A percentile compares a stretch with the other conserved stretches of the same genome.
These are phyloP conservation scores for Chloris gayana DNA, from an alignment of 176 grass and related monocot species.

Conservation along the genomic window DNA sequence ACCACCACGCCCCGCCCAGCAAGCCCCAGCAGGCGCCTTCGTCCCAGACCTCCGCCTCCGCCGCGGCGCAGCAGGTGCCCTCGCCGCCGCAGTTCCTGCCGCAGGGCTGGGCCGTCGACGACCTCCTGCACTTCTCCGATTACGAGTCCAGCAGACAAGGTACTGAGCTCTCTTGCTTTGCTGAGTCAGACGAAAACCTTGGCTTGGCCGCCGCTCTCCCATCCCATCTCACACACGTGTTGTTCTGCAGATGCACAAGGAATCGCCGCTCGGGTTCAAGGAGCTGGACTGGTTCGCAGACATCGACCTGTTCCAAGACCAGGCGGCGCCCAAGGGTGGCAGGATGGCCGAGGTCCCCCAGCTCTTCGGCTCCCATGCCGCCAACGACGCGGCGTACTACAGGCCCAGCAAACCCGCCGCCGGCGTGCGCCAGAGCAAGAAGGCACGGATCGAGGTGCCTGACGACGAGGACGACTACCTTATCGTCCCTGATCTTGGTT, in stretches of 20 bases:
- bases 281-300: conserved; percentile 87
- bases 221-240: not conserved
- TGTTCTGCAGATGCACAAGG: conserved; percentile 56
- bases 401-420: conserved; percentile 42
- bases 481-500: conserved; percentile 90
- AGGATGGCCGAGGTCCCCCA: conserved; percentile 57
- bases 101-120: conserved; percentile 77
- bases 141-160: conserved; percentile 79
- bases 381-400: conserved; percentile 43
- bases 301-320: conserved; percentile 70
- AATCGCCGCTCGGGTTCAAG: conserved; percentile 61
- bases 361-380: conserved; percentile 48
- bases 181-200: too few species aligned
- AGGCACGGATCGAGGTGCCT: conserved; percentile 62
- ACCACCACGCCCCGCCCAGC: conserved; percentile 53
- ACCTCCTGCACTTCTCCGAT: conserved; percentile 86
- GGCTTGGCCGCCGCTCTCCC: too few species aligned
- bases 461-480: conserved; percentile 87
- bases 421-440: conserved; percentile 67
- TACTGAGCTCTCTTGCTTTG: too few species aligned
- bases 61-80: conserved; percentile 34
- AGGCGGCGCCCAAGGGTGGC: conserved; percentile 44
- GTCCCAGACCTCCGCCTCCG: not conserved
- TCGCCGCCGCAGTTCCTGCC: conserved; percentile 55
- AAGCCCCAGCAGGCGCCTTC: conserved; percentile 26